These are phyloP conservation scores for Ophiosphaerella herpotricha DNA, from an alignment of 2,329 filamentous ascomycete species.

Conservation along the genomic window DNA sequence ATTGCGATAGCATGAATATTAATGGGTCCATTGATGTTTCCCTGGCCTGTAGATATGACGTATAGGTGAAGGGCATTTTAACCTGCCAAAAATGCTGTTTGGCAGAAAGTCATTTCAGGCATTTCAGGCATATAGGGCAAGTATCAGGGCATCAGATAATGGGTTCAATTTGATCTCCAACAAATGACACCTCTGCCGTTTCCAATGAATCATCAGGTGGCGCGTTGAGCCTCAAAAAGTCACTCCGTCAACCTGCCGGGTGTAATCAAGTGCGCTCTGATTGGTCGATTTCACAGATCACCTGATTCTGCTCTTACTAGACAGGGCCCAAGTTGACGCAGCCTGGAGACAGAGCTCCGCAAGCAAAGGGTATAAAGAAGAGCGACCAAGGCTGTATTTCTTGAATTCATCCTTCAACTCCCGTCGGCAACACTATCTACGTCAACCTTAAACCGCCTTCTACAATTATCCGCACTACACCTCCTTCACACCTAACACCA, in stretches of 20 bases:
- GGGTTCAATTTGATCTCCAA: conserved; percentile 7
- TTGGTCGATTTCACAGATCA: conserved; percentile 27
- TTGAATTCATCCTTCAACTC: conserved; percentile 9
- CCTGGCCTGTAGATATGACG: no score
- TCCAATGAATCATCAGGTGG: conserved; percentile 30
- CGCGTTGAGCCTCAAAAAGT: conserved; percentile 17
- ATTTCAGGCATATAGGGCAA: neutral
- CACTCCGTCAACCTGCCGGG: conserved; percentile 7
- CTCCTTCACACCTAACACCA: conserved; percentile 8
- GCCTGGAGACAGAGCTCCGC: conserved; percentile 8
- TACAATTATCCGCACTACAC: conserved; percentile 7
- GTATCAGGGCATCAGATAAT: conserved; percentile 11
- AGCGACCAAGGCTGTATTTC: neutral
- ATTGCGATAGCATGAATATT: no score
- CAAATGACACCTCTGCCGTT: conserved; percentile 26
- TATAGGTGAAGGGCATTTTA: no score
- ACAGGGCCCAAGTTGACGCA: conserved; percentile 24
- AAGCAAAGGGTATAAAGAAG: conserved; percentile 26
- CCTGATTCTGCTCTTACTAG: conserved; percentile 19
- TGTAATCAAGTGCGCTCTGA: conserved; percentile 39
- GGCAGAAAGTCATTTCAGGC: no score
- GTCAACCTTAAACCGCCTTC: neutral
- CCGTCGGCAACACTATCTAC: neutral
- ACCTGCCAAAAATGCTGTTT: no score
- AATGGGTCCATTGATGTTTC: no score